Conservation (phyloP, 139 green algal genomes). For the Yamagishiella unicocca region DNA sequence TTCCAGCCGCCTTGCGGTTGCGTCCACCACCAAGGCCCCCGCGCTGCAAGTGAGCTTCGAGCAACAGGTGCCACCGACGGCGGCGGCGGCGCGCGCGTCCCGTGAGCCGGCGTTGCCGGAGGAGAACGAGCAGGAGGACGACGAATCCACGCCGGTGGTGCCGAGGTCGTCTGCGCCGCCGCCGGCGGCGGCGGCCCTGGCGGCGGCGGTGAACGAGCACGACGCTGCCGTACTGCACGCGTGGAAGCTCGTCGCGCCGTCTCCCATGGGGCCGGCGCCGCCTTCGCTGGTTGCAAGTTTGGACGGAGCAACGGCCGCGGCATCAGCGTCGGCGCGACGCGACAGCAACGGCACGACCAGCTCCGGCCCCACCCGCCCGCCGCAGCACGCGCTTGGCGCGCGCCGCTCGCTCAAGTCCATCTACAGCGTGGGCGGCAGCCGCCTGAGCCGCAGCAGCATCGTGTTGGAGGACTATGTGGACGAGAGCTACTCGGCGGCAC, state of each 20-base stretch:
- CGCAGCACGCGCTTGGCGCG: neutral
- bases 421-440: constrained; percentile 14
- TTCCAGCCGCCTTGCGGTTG: constrained; percentile 33
- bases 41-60: constrained; percentile 19
- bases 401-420: constrained; percentile 2
- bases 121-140: neutral
- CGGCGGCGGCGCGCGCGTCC: neutral
- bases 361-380: neutral
- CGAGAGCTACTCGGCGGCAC: constrained; percentile 2
- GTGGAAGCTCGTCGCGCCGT: constrained; percentile 29
- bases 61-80: neutral
- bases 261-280: neutral
- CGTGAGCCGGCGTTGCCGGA: neutral
- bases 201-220: neutral
- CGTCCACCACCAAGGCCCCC: neutral
- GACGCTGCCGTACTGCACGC: neutral
- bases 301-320: neutral
- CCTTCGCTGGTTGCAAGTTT: neutral
- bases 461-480: constrained; percentile 28
- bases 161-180: neutral
- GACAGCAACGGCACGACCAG: too few relatives aligned
- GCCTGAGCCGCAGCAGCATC: constrained; percentile 35
- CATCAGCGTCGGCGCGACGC: neutral
- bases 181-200: neutral
- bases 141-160: too few relatives aligned